phyloP scores from a whole-genome alignment of 2,329 filamentous ascomycete genomes.

The Aspergillus vadensis region DNA sequence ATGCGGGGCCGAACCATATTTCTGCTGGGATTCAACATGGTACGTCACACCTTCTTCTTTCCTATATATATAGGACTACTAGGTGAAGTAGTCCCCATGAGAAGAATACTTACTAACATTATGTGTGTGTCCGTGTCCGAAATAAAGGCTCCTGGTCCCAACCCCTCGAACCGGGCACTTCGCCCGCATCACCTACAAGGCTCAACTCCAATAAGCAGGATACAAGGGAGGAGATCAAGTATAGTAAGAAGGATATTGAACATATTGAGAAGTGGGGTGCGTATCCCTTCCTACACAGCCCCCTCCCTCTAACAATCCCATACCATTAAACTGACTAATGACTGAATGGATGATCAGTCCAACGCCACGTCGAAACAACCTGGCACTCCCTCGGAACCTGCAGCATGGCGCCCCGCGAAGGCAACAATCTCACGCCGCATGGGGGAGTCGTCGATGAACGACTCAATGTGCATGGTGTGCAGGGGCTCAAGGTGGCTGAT shows the following conservation, averaged over 20 bases:
- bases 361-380: slow-evolving; percentile 74
- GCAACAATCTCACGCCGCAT: slow-evolving; percentile 79
- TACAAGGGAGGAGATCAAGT: slow-evolving; percentile 65
- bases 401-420: slow-evolving; percentile 74
- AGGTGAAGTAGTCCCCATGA: neutral
- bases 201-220: slow-evolving; percentile 67
- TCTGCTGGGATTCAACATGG: slow-evolving; percentile 73
- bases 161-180: slow-evolving; percentile 58
- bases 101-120: neutral
- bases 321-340: neutral
- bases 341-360: slow-evolving; percentile 44
- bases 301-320: neutral
- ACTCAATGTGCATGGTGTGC: slow-evolving; percentile 74
- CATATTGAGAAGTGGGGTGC: slow-evolving; percentile 65
- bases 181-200: slow-evolving; percentile 47
- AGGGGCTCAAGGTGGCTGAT: slow-evolving; percentile 68
- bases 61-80: neutral
- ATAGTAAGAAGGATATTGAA: slow-evolving; percentile 56
- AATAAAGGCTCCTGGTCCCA: slow-evolving; percentile 60
- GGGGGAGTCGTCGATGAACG: slow-evolving; percentile 72
- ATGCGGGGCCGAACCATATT: slow-evolving; percentile 72
- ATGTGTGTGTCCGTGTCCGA: neutral
- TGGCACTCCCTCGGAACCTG: slow-evolving; percentile 71
- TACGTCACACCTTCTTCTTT: slow-evolving; percentile 24
- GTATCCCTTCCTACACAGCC: slow-evolving; percentile 9